A percentile compares a stretch with the other conserved stretches of the same genome.
Evolutionary conservation across 345 rosid genomes (phyloP).

Genomic region (Microthlaspi erraticum): DNA sequence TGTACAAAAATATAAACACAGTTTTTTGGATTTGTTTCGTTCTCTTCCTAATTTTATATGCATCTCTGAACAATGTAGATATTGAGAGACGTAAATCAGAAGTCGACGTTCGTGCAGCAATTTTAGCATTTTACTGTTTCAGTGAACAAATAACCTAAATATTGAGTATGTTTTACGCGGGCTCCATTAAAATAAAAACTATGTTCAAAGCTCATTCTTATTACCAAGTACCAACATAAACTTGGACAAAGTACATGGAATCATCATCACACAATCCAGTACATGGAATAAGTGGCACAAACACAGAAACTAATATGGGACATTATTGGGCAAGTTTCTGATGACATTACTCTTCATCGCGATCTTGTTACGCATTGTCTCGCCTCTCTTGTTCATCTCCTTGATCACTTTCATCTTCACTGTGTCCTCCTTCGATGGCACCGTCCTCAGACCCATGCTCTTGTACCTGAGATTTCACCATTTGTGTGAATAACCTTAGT

Average conservation of each 20-base stretch:
- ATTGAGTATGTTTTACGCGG: no score
- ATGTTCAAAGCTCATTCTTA: constrained; percentile 17
- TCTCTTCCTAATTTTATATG: not conserved
- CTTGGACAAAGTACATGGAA: constrained; percentile 22
- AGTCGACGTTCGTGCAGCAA: constrained; percentile 13
- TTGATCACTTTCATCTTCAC: constrained; percentile 81
- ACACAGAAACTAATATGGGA: constrained; percentile 52
- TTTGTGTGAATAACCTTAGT: constrained; percentile 8
- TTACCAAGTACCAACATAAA: constrained; percentile 17
- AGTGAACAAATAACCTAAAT: not conserved
- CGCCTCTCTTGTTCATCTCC: constrained; percentile 70
- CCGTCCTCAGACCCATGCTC: constrained; percentile 85
- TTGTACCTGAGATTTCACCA: constrained; percentile 60
- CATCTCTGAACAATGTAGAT: constrained; percentile 15
- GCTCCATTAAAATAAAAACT: no score
- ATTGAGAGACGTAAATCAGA: constrained; percentile 6
- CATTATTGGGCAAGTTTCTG: constrained; percentile 85
- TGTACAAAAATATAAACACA: constrained; percentile 42
- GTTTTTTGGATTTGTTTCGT: constrained; percentile 29
- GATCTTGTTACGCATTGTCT: constrained; percentile 74
- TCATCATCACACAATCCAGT: not conserved
- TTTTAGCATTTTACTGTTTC: not conserved
- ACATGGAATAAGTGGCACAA: not conserved
- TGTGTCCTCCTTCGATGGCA: constrained; percentile 69
- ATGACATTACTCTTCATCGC: constrained; percentile 85